Base-by-base conservation (phyloP, 352 stramenopile genomes). In the Phytopythium cucurbitacearum region DNA sequence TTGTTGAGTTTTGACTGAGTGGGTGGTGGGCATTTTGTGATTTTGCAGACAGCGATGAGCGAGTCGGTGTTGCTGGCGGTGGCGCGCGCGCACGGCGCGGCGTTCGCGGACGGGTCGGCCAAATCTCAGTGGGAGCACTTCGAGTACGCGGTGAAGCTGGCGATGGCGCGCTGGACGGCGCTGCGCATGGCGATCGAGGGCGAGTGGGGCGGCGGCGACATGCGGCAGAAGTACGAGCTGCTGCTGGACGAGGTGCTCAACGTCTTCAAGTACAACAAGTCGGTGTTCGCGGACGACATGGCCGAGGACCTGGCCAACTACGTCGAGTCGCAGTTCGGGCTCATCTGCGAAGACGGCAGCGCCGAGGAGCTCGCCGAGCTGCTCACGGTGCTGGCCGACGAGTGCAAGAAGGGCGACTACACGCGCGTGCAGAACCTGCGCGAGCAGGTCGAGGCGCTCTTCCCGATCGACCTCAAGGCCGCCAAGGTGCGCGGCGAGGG, bases 81-180 rank as follows among this genome's bases (percentile, higher is more conserved):
- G 38, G 74, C 76, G 53, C 76, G 56, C 28, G 74, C 78, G 52
- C 73, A 89, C 56, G 79, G 74, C 48, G 57, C 75, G 54, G 53
- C 69, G 43, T 87, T 84, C 54, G 48, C 53, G 39, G 69, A 52
- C 33, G 70, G 71, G 48, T 71, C 71, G n/a, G 79, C 85, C 57
- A 85, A 87, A 62, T 83, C 65, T 10, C 82, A 69, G 62, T 93
- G 82, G 82, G 80, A 90, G 43, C 87, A 87, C 57, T 93, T 93
- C 53, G 82, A 91, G 64, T 90, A 91, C 60, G 73, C 74, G 51
- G 78, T 89, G 13, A 93, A 91, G 69, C 60, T 93, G 52, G 72
- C 72, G 59, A 49, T 94, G 50, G 68, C 79, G 6, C 80, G 83
- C 16, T 94, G 83, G 83, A 94, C 83, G 38, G 83, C 83, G 60